Evolutionary conservation across 2,329 filamentous ascomycete species (phyloP), one percentile per base, ranked within the genome.

Genomic region (Colletotrichum sp.): DNA sequence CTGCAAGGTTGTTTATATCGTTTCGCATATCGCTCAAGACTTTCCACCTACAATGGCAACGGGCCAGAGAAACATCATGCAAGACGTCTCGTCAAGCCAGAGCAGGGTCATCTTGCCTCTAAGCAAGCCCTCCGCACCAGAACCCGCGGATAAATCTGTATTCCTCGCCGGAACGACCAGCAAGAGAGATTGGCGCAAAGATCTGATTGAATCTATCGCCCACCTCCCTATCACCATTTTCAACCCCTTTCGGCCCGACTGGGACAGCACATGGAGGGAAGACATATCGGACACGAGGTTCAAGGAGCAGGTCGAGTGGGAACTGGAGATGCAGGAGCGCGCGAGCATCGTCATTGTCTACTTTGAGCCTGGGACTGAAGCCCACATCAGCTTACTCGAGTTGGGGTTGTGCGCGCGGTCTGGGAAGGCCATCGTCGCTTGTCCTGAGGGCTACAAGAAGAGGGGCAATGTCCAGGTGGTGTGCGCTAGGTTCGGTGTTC

Each of bases 81-180:
- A 52, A 52, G 43, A 52, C 43, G 7, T 30, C 24, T 28, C 71
- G 34, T 26, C 43, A 21, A 38, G 0, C 82, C 83, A 4, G 78
- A 58, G 74, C 16, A 67, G 64, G 48, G 81, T 78, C 34, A 71
- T 63, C 65, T 56, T 55, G 6, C 77, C 73, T 38, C 18, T 75
- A 24, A 34, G 43, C 32, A 36, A 36, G 34, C 13, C 69, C 16
- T 24, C 32, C 14, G 21, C 69, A 7, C 58, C n/a, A 4, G 10
- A 5, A 16, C 26, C 58, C 13, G 78, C 79, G 2, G 62, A 30
- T 5, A 81, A 79, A 48, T 82, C 86, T 21, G 77, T 93, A 75
- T 93, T 93, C 81, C 87, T 92, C 8, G 90, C 91, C 0, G 92
- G 92, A 48, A 88, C 86, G 43, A 92, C 91, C 24, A 88, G 84